Evolutionary conservation across 306 rosid species (phyloP).

Genomic region (Luffa aegyptiaca): DNA sequence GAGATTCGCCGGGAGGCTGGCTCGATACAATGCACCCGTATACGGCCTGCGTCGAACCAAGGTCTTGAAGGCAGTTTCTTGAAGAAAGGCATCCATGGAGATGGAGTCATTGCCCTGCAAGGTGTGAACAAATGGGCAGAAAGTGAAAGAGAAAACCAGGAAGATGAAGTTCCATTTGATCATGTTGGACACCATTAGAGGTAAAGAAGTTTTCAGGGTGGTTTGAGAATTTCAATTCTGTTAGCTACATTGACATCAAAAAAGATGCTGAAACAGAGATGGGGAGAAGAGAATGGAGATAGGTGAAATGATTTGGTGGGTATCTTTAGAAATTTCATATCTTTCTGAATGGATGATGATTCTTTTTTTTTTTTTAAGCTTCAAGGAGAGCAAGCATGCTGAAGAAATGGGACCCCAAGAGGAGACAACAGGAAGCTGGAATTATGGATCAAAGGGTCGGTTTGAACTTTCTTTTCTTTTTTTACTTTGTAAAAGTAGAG

Average conservation of each 20-base stretch:
- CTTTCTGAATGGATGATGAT: conserved; percentile 1
- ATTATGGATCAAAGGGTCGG: conserved; percentile 11
- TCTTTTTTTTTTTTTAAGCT: background rate
- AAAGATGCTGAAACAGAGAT: background rate
- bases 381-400: conserved; percentile 26
- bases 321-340: background rate
- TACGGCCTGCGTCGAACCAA: conserved; percentile 39
- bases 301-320: background rate
- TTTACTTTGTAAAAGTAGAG: background rate
- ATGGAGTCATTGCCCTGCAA: conserved; percentile 32
- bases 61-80: conserved; percentile 45
- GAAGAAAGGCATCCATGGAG: conserved; percentile 42
- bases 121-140: conserved; percentile 31
- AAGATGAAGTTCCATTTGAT: conserved; percentile 18
- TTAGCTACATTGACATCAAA: background rate
- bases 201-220: background rate
- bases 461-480: background rate
- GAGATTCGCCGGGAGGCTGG: conserved; percentile 47
- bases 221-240: background rate
- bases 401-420: conserved; percentile 23
- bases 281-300: background rate
- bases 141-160: conserved; percentile 18
- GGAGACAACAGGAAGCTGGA: background rate
- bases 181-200: background rate
- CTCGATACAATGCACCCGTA: conserved; percentile 52